Evolutionary conservation across 371 early-diverging fungal species (phyloP), one percentile per base, ranked within the genome.

Genomic region (Chytridium lagenaria): DNA sequence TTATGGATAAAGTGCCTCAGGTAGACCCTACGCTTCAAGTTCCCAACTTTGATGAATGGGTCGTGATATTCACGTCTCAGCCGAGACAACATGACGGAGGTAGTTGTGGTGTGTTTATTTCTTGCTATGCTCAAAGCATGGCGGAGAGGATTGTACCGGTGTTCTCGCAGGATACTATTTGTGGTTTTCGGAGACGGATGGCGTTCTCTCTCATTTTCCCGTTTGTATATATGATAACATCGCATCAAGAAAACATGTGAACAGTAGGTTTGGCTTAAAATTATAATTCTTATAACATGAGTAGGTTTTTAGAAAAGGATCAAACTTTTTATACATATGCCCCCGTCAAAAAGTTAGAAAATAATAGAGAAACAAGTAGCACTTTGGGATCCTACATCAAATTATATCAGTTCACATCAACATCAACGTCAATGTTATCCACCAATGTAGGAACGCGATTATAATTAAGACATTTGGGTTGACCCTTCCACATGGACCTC

Each of bases 31-130:
- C 5, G 10, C 36, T 0, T 3, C 1, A 59, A 28, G 57, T 51
- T 28, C n/a, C 33, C 33, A 5, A 22, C 19, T 31, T 31, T 31
- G 52, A 63, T 10, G 22, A 39, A 12, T 65, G 61, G 39, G 38
- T 38, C 22, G 31, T 55, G 10, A 28, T 12, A 1, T 52, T 68
- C 5, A 22, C 67, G 10, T 26, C 37, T n/a, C 40, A 50, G 31
- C 76, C 76, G 10, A 19, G 63, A 34, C 77, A 77, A 49, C 2
- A 22, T 10, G 77, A 77, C 23, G 73, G 73, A 2, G 73, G 70
- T 26, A 77, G 77, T 51, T 77, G 77, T 36, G 77, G 77, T 23
- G 77, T 77, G n/a, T 77, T 77, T 67, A 65, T 59, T 2, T 77
- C 73, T 39, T 57, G 51, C 1, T 77, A 63, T 44, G 72, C 73